Conservation (phyloP, 305 asterid species). For the Coffea humblotiana region DNA sequence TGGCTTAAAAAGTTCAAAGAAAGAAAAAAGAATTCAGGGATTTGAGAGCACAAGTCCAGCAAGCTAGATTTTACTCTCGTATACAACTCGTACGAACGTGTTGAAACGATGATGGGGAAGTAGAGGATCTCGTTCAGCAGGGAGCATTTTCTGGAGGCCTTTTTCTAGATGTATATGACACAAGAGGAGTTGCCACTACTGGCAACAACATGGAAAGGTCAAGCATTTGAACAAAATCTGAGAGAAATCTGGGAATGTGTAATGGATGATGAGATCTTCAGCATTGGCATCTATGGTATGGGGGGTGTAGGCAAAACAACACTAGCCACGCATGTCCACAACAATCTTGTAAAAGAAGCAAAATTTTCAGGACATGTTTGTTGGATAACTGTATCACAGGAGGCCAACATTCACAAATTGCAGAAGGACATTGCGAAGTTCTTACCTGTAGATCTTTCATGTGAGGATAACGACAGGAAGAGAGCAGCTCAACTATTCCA, state of each 20-base stretch:
- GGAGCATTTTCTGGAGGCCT: conserved; percentile 13
- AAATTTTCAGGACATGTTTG: conserved; percentile 7
- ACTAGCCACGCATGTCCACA: conserved; percentile 13
- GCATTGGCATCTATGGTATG: conserved; percentile 18
- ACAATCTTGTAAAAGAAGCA: conserved; percentile 15
- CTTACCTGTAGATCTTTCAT: conserved; percentile 1
- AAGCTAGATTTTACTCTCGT: not conserved
- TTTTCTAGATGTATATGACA: not conserved
- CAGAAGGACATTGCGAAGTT: conserved; percentile 13
- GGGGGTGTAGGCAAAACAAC: conserved; percentile 27
- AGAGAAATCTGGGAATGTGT: not conserved
- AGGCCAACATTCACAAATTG: conserved; percentile 17
- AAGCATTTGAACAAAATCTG: conserved; percentile 6
- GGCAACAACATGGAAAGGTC: conserved; percentile 13
- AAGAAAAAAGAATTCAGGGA: not conserved
- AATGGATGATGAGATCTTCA: not conserved
- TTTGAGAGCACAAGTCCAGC: not conserved
- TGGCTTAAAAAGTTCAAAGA: conserved; percentile 9
- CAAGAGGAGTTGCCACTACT: not conserved
- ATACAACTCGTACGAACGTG: not conserved
- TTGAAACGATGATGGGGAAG: conserved; percentile 6
- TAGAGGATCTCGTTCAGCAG: conserved; percentile 3
- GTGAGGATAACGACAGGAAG: conserved; percentile 14
- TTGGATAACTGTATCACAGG: conserved; percentile 25
- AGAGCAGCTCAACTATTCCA: conserved; percentile 11